These are phyloP conservation scores for Heimioporus sp. DNA, from an alignment of 768 basidiomycete genomes.

Conservation along the genomic window DNA sequence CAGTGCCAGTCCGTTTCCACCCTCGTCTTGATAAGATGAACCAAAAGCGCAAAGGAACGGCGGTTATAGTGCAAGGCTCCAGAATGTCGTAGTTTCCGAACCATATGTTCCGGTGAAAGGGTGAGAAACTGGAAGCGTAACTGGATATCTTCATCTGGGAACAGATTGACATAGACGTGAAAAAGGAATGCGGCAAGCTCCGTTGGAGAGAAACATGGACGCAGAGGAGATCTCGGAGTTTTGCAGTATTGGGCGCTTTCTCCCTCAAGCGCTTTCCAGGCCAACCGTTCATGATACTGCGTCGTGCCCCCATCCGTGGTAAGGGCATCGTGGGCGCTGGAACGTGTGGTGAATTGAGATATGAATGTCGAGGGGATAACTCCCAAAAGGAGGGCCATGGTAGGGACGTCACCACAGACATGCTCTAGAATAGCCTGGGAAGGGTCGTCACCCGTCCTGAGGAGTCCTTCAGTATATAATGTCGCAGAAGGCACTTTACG, in stretches of 20 bases:
- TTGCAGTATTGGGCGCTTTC: too few species aligned
- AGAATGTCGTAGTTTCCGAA: not conserved
- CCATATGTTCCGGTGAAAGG: not conserved
- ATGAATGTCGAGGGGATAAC: slow-evolving; percentile 20
- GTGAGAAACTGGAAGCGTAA: not conserved
- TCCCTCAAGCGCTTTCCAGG: slow-evolving; percentile 17
- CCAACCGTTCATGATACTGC: slow-evolving; percentile 25
- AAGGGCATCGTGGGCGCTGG: slow-evolving; percentile 20
- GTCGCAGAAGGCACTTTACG: slow-evolving; percentile 16
- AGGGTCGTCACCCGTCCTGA: slow-evolving; percentile 10
- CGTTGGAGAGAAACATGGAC: slow-evolving; percentile 9
- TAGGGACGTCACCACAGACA: slow-evolving; percentile 23
- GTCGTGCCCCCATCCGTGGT: not conserved
- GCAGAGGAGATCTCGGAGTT: not conserved
- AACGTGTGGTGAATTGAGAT: slow-evolving; percentile 24
- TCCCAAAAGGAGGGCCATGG: slow-evolving; percentile 25
- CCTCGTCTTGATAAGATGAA: slow-evolving; percentile 39
- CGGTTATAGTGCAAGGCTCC: slow-evolving; percentile 44
- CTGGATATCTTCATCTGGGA: slow-evolving; percentile 20
- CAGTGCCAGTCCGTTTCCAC: slow-evolving; percentile 40
- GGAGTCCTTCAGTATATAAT: slow-evolving; percentile 28
- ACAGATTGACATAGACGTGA: slow-evolving; percentile 25
- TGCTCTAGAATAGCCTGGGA: slow-evolving; percentile 15
- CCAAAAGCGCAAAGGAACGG: slow-evolving; percentile 44
- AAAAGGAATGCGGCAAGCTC: slow-evolving; percentile 24